phyloP scores from a whole-genome alignment of 805 yeast species.

The Nakazawaea ernobii region DNA sequence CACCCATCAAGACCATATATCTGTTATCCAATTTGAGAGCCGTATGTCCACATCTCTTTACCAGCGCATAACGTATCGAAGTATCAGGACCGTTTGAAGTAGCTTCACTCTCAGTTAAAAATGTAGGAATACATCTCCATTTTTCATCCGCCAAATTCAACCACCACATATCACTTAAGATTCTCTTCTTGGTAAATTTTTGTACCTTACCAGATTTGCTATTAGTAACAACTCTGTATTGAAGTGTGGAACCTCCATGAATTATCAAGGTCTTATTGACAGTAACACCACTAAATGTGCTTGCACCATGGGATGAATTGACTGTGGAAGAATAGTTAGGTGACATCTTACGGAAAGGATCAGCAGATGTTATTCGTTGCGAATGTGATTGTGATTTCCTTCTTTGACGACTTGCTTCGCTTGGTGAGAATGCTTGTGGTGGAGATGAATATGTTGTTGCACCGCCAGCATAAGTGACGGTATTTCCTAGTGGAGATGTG shows the following conservation, averaged over 20 bases:
- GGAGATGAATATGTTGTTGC: conserved; percentile 1
- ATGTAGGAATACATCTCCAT: conserved; percentile 26
- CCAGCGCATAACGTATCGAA: conserved; percentile 3
- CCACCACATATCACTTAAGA: conserved; percentile 46
- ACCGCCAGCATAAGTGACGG: conserved; percentile 1
- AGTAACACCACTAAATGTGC: background rate
- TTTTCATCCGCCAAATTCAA: conserved; percentile 37
- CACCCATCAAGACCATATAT: conserved; percentile 8
- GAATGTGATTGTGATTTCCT: background rate
- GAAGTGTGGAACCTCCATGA: conserved; percentile 27
- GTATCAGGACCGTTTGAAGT: background rate
- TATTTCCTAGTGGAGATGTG: conserved; percentile 1
- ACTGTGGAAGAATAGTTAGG: background rate
- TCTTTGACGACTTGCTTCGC: background rate
- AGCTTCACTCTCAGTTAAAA: background rate
- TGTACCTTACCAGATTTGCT: conserved; percentile 15
- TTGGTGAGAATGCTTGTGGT: background rate
- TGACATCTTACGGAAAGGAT: background rate
- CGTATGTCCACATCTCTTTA: conserved; percentile 11
- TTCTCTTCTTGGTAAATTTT: conserved; percentile 19
- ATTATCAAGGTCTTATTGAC: conserved; percentile 19
- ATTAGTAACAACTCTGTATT: conserved; percentile 17
- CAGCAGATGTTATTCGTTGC: background rate
- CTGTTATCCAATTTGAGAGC: conserved; percentile 1
- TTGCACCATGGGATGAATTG: background rate